A percentile compares a stretch with the other conserved stretches of the same genome.
These are phyloP conservation scores for Paecilomyces sp. DNA, from an alignment of 2,329 filamentous ascomycete genomes.

Conservation along the genomic window DNA sequence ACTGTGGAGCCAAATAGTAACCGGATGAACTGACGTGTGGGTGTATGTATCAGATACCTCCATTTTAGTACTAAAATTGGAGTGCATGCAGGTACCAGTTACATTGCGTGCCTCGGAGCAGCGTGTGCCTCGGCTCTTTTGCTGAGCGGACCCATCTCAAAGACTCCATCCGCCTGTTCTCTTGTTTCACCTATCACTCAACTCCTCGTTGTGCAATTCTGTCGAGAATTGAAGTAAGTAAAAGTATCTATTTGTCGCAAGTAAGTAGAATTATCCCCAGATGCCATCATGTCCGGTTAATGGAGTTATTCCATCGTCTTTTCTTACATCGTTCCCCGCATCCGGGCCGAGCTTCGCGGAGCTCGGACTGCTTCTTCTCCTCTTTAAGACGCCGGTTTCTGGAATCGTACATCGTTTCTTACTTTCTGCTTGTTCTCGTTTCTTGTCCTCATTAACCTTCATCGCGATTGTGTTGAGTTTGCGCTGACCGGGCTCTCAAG, in stretches of 20 bases:
- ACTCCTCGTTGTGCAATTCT: background rate
- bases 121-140: background rate
- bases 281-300: background rate
- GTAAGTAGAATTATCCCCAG: background rate
- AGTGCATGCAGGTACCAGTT: background rate
- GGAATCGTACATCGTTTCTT: background rate
- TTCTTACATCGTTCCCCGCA: background rate
- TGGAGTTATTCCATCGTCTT: background rate
- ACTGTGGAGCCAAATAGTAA: background rate
- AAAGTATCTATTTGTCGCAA: background rate
- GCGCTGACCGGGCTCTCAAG: background rate
- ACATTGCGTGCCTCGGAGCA: background rate
- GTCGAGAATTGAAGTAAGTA: background rate
- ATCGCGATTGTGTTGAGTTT: background rate
- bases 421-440: background rate
- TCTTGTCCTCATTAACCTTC: background rate
- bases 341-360: background rate
- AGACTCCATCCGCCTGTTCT: background rate
- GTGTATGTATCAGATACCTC: background rate
- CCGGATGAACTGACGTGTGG: background rate
- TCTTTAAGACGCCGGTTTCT: background rate
- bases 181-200: background rate
- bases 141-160: background rate
- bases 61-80: background rate
- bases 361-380: background rate